Evolutionary conservation across 768 basidiomycete genomes (phyloP), one percentile per base, ranked within the genome.

Genomic region (Sutorius australiensis): DNA sequence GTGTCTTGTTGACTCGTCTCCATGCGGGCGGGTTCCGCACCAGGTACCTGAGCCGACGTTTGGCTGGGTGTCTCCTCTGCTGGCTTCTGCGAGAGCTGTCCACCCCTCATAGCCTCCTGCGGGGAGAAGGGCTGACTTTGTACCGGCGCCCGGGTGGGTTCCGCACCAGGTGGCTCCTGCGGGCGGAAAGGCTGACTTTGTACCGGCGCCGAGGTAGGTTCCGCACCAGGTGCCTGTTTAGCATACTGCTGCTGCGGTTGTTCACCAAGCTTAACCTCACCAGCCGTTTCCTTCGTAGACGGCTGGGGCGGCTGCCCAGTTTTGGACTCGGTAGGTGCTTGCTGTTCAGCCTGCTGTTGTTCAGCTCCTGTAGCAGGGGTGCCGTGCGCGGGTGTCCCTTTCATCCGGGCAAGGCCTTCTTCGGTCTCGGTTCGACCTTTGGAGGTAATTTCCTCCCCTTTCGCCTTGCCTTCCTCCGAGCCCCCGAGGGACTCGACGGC

Each of bases 341-440:
- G 24, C 24, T 24, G 24, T 24, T 24, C 4, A 2, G 24, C 24
- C 12, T 12, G 8, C 3, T 19, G 30, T 3, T 48, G 2, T 19
- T 43, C 50, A 4, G 50, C 2, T 0, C 0, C 45, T 16, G 47
- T n/a, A 5, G 34, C 6, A 7, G 54, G 16, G 9, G 24, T 14
- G 14, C 10, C 19, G 10, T 56, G 38, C 5, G 3, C 19, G 0
- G 52, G 2, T 1, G n/a, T 17, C 5, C 68, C 66, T 36, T 52
- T 68, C n/a, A 69, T 41, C 32, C 30, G 67, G 1, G 68, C 71
- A 34, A 77, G 40, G 0, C 78, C 80, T 31, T 68, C 61, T 50
- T 76, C 64, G 11, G 73, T 60, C 55, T 81, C 77, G 30, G 66
- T 31, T 17, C 72, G 67, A 1, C 80, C 79, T 40, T 70, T 62